Base-by-base conservation (phyloP, 148 eudicot genomes). In the Vaccinium myrtillus region DNA sequence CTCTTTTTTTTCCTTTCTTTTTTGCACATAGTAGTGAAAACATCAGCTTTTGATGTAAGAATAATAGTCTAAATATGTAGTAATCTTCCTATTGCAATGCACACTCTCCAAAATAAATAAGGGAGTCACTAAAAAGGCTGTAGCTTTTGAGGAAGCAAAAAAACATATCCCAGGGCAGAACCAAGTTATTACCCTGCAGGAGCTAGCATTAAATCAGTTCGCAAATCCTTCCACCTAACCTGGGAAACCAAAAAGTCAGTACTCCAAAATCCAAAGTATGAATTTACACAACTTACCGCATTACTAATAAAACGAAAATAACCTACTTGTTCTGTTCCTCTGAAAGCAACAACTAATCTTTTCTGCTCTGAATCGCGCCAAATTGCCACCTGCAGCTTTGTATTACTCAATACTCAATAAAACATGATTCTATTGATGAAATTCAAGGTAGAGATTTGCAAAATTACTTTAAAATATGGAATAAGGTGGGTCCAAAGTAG, bases 251-350 rank as follows among this genome's bases (percentile, higher is more conserved):
- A 89, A 77, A 71, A 82, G 82, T 87, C 87, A 85, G 77, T 69
- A 83, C 83, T 88, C 76, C 67, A 56, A 36, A 58, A 54, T 88
- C 73, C 75, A 56, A 32, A 53, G 73, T 48, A 61, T 50, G 81
- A 79, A 15, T 74, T 69, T 48, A 71, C 73, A 59, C 36, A 85
- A 86, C 51, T 81, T 49, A 85, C 36, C 43, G 51, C 19, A 85
- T 36, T 46, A 55, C 49, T 82, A 77, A n/a, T 30, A 56, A 49
- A 56, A 79, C 1, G 56, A 61, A 23, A 30, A 83, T 23, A 81
- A 91, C 95, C 84, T 94, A 97, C 99, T 90, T 97, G 99, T 88
- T 97, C 99, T 81, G 98, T 97, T 87, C 98, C 99, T 88, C 99
- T 92, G 87, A 97, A 97, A 86, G 99, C 98, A 89, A 95, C 92